Base-by-base conservation (phyloP, 768 basidiomycete genomes). In the Boletus vinaceobasis region DNA sequence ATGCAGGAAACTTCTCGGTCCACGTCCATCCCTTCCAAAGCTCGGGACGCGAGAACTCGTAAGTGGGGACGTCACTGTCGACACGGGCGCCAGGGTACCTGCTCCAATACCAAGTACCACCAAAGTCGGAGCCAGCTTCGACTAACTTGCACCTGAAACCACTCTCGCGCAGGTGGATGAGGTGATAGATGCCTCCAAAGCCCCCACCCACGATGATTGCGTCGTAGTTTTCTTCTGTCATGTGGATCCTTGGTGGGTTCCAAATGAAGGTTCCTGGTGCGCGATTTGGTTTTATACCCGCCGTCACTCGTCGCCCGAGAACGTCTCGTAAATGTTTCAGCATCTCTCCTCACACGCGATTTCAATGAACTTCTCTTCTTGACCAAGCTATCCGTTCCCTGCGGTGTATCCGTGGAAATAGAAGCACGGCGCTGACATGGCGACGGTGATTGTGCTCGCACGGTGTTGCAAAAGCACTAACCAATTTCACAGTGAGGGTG, bases 31-130 rank as follows among this genome's bases (percentile, higher is more conserved):
- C 47, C 7, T 50, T 48, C 60, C 55, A 61, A n/a, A 61, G 55
- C 6, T 61, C 52, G 14, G 55, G 55, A 14, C n/a, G 29, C 9
- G 59, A 39, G 23, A 57, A 53, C 26, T 51, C 55, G 33, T 61
- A 61, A 4, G 9, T 15, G 17, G 60, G 59, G 9, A 61, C 43
- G 5, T 50, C 37, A 10, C 51, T 53, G 21, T 63, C 61, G 5
- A 51, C 48, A 15, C 57, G 60, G 7, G 46, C 54, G 2, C 60
- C 54, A 8, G 56, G 60, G 43, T 55, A 60, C 4, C 37, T 60
- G 27, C 55, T 60, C 59, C 58, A 60, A 29, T 56, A 60, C 58
- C 57, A 62, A 5, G 54, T 59, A 0, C 61, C 61, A 7, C 61
- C 61, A 11, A 61, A 21, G 14, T 53, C 45, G 7, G 60, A 44